Evolutionary conservation across 495 filamentous ascomycete species (phyloP).

Genomic region (Corynascus novoguineensis): DNA sequence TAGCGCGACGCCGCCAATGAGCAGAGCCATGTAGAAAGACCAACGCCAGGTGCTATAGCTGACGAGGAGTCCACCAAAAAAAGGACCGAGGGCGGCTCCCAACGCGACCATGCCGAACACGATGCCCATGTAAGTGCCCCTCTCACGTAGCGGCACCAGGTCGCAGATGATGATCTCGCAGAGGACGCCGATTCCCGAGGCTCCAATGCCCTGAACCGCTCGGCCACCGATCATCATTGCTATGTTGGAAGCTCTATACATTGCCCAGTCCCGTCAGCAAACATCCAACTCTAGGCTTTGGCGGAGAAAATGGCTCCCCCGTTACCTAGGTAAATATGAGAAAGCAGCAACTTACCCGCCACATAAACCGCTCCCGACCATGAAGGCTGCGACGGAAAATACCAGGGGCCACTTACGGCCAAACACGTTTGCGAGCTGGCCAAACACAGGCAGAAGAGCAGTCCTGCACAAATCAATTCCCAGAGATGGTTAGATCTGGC

Average conservation of each 20-base stretch:
- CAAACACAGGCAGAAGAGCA: slow-evolving; percentile 17
- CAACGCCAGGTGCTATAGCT: slow-evolving; percentile 33
- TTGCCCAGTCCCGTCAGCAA: slow-evolving; percentile 36
- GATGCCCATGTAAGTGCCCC: slow-evolving; percentile 48
- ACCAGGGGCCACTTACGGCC: slow-evolving; percentile 15
- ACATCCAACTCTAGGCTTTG: no score
- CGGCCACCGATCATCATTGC: slow-evolving; percentile 66
- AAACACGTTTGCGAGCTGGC: slow-evolving; percentile 18
- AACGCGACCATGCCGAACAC: slow-evolving; percentile 58
- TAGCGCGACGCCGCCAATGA: slow-evolving; percentile 26
- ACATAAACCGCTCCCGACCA: not conserved
- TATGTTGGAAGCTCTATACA: slow-evolving; percentile 29
- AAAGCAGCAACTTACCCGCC: no score
- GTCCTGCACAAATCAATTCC: no score
- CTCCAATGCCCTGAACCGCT: slow-evolving; percentile 71
- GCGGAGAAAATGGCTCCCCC: no score
- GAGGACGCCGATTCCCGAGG: slow-evolving; percentile 67
- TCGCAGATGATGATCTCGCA: slow-evolving; percentile 68
- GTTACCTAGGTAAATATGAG: no score
- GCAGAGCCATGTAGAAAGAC: slow-evolving; percentile 35
- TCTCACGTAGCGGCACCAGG: slow-evolving; percentile 60
- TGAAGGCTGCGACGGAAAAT: slow-evolving; percentile 8
- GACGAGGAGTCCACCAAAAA: slow-evolving; percentile 67
- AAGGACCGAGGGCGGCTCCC: slow-evolving; percentile 60
- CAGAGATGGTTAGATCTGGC: no score